These are phyloP conservation scores for Salisapilia sapeloensis DNA, from an alignment of 352 stramenopile species.

Conservation along the genomic window DNA sequence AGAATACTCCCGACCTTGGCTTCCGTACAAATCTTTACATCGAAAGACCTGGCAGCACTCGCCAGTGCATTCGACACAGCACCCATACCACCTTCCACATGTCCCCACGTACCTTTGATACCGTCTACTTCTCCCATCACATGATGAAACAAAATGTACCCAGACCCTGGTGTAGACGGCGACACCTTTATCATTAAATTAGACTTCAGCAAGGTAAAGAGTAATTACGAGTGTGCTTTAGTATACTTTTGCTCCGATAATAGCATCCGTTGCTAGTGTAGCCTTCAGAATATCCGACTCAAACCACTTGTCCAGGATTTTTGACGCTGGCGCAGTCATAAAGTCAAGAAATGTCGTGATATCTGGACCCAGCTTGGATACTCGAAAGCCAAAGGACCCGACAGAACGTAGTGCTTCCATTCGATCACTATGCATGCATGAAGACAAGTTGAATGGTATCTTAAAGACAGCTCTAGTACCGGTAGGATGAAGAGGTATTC, in stretches of 20 bases:
- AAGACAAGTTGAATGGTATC: too few relatives aligned
- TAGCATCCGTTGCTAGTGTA: conserved; percentile 83
- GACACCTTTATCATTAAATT: conserved; percentile 27
- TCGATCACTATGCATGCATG: too few relatives aligned
- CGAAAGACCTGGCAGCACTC: conserved; percentile 35
- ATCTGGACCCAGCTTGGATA: conserved; percentile 48
- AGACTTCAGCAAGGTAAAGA: neutral
- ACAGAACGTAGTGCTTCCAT: conserved; percentile 53
- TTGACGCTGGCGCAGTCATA: conserved; percentile 71
- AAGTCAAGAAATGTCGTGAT: conserved; percentile 77
- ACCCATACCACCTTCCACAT: conserved; percentile 84
- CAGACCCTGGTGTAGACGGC: conserved; percentile 69
- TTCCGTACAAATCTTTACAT: conserved; percentile 54
- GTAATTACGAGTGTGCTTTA: neutral
- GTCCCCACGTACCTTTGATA: conserved; percentile 75
- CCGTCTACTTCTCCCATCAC: conserved; percentile 86
- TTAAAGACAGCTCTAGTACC: too few relatives aligned
- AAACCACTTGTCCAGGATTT: conserved; percentile 85
- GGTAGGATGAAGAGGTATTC: too few relatives aligned
- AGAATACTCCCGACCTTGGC: conserved; percentile 47
- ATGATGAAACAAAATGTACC: conserved; percentile 85
- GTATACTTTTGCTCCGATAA: conserved; percentile 78
- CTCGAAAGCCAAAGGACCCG: conserved; percentile 38
- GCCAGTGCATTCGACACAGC: conserved; percentile 49
- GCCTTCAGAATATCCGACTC: conserved; percentile 82